Conservation (phyloP, 306 rosid genomes). For the Pterocarpus macrocarpus region DNA sequence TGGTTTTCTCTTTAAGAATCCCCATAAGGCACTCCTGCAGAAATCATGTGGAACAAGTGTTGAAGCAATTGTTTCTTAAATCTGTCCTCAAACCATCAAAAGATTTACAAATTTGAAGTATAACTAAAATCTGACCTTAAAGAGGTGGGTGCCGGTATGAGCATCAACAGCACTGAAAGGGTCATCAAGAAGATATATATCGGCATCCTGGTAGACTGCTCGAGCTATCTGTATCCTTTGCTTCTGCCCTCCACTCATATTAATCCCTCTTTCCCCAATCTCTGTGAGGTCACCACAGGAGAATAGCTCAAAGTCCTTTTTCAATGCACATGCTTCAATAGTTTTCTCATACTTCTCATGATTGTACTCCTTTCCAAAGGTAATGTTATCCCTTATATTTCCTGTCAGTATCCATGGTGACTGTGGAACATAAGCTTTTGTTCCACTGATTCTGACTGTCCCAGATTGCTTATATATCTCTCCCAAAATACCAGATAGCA, state of each 20-base stretch:
- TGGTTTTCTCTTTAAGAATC: constrained; percentile 80
- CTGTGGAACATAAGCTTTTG: constrained; percentile 94
- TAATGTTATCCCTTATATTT: constrained; percentile 81
- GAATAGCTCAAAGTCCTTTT: constrained; percentile 89
- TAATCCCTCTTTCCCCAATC: constrained; percentile 97
- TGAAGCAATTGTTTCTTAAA: constrained; percentile 26
- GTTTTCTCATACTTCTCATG: constrained; percentile 69
- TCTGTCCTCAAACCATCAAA: constrained; percentile 16
- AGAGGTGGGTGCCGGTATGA: constrained; percentile 94
- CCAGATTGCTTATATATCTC: constrained; percentile 84
- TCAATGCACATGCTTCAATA: constrained; percentile 84
- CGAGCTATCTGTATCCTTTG: constrained; percentile 96
- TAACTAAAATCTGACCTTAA: constrained; percentile 63
- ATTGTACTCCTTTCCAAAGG: constrained; percentile 78
- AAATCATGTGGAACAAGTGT: constrained; percentile 20
- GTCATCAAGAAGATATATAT: constrained; percentile 86
- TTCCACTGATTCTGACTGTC: constrained; percentile 80
- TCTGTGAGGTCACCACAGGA: constrained; percentile 86
- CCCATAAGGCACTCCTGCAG: constrained; percentile 93
- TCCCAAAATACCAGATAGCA: constrained; percentile 79
- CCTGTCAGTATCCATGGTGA: constrained; percentile 96
- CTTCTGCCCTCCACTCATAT: constrained; percentile 99
- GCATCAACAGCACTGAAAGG: constrained; percentile 99
- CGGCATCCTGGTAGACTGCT: constrained; percentile 91
- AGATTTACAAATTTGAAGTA: constrained; percentile 8